A percentile compares a stretch with the other conserved stretches of the same genome.
Conservation (phyloP, 2,329 filamentous ascomycete genomes). For the Cercospora sp. region DNA sequence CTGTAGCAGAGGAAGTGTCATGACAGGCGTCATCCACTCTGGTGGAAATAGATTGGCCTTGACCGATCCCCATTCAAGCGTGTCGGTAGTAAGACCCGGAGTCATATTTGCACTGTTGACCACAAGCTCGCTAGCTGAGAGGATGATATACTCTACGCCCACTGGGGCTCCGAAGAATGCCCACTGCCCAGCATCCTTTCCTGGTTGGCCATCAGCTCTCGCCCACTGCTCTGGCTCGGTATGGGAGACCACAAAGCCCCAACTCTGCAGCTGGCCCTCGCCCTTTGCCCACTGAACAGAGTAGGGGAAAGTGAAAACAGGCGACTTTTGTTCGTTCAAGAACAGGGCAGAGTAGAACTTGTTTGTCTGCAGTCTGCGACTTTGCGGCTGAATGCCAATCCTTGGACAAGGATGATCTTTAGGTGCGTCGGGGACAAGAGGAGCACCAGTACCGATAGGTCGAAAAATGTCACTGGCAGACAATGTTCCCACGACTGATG, state of each 20-base stretch:
- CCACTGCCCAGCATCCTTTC: conserved; percentile 51
- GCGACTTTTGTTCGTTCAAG: conserved; percentile 67
- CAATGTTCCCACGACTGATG: conserved; percentile 29
- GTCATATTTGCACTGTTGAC: conserved; percentile 39
- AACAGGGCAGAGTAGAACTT: conserved; percentile 74
- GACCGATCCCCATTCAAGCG: conserved; percentile 57
- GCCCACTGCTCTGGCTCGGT: conserved; percentile 65
- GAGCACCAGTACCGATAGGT: conserved; percentile 44
- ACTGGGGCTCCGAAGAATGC: conserved; percentile 77
- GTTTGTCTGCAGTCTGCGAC: conserved; percentile 65
- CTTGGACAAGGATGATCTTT: conserved; percentile 46
- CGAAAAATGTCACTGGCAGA: conserved; percentile 42
- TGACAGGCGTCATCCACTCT: conserved; percentile 52
- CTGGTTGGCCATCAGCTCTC: conserved; percentile 33
- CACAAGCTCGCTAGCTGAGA: conserved; percentile 73
- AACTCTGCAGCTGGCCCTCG: conserved; percentile 55
- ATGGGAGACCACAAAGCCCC: conserved; percentile 77
- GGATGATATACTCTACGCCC: conserved; percentile 74
- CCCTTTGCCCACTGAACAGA: conserved; percentile 48
- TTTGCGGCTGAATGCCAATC: conserved; percentile 42
- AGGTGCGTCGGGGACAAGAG: conserved; percentile 44
- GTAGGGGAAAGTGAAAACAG: conserved; percentile 70
- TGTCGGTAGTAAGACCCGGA: conserved; percentile 51
- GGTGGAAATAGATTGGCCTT: conserved; percentile 67
- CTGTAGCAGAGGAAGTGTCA: conserved; percentile 82